phyloP scores from a whole-genome alignment of 208 protist genomes.

The Novymonas esmeraldas region DNA sequence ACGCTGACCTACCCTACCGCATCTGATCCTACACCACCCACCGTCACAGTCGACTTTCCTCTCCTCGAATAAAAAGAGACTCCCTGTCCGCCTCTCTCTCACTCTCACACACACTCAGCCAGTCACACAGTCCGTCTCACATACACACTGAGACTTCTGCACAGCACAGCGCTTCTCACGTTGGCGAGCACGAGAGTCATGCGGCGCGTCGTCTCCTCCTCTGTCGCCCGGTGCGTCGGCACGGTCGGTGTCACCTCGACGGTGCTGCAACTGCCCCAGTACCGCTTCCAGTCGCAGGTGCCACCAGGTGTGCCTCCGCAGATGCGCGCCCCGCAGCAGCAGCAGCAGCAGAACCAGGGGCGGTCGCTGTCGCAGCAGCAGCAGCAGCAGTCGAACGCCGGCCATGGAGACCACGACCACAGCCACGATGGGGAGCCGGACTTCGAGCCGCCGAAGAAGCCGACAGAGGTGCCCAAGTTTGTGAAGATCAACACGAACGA shows the following conservation, averaged over 20 bases:
- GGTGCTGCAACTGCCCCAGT: slow-evolving; percentile 14
- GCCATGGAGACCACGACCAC: slow-evolving; percentile 8
- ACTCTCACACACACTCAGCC: too few species aligned
- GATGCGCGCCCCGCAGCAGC: slow-evolving; percentile 25
- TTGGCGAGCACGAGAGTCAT: slow-evolving; percentile 8
- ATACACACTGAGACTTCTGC: too few species aligned
- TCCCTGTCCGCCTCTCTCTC: background rate
- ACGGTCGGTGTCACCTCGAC: slow-evolving; percentile 10
- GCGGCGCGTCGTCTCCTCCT: slow-evolving; percentile 28
- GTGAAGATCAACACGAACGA: slow-evolving; percentile 62
- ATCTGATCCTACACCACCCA: too few species aligned
- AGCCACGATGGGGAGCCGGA: slow-evolving; percentile 23
- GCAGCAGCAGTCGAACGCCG: background rate
- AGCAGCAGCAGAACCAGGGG: slow-evolving; percentile 11
- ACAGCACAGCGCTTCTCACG: too few species aligned
- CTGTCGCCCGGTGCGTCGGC: slow-evolving; percentile 17
- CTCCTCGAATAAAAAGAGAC: too few species aligned
- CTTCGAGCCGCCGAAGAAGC: slow-evolving; percentile 70
- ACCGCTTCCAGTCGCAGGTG: slow-evolving; percentile 27
- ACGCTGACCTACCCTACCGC: too few species aligned
- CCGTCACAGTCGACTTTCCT: too few species aligned
- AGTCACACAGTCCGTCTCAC: too few species aligned
- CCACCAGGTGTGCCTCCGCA: slow-evolving; percentile 41
- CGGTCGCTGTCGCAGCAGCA: slow-evolving; percentile 15
- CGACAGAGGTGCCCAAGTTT: slow-evolving; percentile 70